Evolutionary conservation across 2,329 filamentous ascomycete genomes (phyloP), one percentile per base, ranked within the genome.

Genomic region (Paraphoma chrysanthemicola): DNA sequence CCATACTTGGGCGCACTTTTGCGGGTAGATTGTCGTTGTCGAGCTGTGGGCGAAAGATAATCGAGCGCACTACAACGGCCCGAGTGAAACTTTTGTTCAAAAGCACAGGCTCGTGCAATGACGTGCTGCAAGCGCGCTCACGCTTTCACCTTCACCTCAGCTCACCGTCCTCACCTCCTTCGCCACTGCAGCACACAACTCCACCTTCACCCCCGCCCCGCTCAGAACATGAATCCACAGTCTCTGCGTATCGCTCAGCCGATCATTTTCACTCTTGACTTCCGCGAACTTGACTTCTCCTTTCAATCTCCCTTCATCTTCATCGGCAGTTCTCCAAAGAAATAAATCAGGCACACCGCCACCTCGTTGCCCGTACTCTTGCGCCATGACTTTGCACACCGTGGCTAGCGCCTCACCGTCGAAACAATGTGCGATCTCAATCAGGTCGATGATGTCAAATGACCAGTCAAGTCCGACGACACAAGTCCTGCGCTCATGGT

Each of bases 141-240:
- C 39, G 16, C 39, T 42, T 16, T n/a, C 8, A 42, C 39, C 39
- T 42, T 42, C 39, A 42, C 39, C 7, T 42, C 39, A 42, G 16
- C 11, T 42, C 39, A 42, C 53, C 16, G 68, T 53, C 49, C 65
- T 68, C 14, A 87, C 81, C 69, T 88, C 85, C 63, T 76, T 82
- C 6, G 86, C 86, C 63, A 87, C 82, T 23, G 86, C 87, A 76
- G 86, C 84, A 64, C 86, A 96, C 62, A 98, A 81, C 67, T 96
- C 93, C 29, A 98, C 94, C 64, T 84, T 86, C 39, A 98, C 85
- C 2, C 95, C 94, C 1, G 93, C 93, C 1, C 90, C 89, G 7
- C 88, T 90, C 51, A 99, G 83, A 7, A 97, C 92, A 81, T 98
- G 92, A 69, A 98, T 97, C 95, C 95, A 99, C 64, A 99, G 83